Conservation (phyloP, 345 rosid species). For the Dipteronia sinensis region DNA sequence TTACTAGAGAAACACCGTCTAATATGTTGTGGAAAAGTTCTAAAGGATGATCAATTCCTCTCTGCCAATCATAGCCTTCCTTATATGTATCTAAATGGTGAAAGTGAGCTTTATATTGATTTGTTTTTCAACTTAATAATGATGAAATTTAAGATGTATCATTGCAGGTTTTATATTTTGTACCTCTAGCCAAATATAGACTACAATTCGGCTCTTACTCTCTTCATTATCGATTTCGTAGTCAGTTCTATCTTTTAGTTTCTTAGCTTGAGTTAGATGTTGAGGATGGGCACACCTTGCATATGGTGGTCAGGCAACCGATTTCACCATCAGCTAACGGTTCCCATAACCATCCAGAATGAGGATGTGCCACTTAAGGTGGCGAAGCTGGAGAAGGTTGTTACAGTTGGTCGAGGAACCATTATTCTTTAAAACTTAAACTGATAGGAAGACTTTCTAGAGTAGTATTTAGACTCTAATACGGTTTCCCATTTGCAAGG, state of each 20-base stretch:
- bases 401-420: too few relatives aligned
- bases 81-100: neutral
- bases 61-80: slow-evolving; percentile 83
- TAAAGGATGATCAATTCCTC: too few relatives aligned
- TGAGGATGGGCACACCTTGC: too few relatives aligned
- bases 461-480: too few relatives aligned
- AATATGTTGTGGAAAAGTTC: slow-evolving; percentile 86
- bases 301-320: too few relatives aligned
- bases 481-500: neutral
- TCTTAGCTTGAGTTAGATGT: too few relatives aligned
- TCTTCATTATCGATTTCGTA: neutral
- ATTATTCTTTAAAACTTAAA: too few relatives aligned
- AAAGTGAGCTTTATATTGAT: neutral
- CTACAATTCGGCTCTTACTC: neutral
- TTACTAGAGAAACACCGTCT: slow-evolving; percentile 71
- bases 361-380: too few relatives aligned
- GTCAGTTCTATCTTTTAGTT: neutral
- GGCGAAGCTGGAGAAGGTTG: too few relatives aligned
- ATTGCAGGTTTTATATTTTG: neutral
- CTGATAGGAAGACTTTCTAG: too few relatives aligned
- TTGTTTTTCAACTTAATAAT: neutral
- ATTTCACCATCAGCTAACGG: too few relatives aligned
- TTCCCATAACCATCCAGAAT: too few relatives aligned
- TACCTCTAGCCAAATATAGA: neutral
- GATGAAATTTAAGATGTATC: neutral